phyloP scores from a whole-genome alignment of 345 rosid species.

The Isatis tinctoria region DNA sequence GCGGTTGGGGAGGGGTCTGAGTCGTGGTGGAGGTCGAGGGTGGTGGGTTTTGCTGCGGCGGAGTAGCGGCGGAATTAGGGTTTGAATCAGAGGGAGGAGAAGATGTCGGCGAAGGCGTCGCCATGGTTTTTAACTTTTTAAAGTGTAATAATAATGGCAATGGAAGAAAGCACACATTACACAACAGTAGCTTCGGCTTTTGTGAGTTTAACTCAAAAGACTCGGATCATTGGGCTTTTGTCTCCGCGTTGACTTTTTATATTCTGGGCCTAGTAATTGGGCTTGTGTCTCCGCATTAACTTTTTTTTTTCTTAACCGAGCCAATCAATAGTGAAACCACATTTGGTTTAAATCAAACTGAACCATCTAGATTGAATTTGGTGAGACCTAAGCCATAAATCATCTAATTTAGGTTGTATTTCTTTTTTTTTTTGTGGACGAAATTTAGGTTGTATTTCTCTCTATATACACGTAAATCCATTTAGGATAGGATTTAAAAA shows the following conservation, averaged over 20 bases:
- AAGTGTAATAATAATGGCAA: background rate
- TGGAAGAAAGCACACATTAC: background rate
- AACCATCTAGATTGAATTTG: too few relatives aligned
- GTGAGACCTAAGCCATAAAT: too few relatives aligned
- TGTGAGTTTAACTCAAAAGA: background rate
- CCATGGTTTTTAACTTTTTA: background rate
- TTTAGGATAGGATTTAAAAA: too few relatives aligned
- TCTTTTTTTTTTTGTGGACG: too few relatives aligned
- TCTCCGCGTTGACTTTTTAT: background rate
- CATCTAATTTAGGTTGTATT: too few relatives aligned
- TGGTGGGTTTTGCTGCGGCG: slow-evolving; percentile 1
- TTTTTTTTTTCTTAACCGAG: too few relatives aligned
- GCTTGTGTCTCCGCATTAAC: too few relatives aligned
- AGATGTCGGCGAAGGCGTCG: slow-evolving; percentile 28
- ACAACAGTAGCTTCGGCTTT: background rate
- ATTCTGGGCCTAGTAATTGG: too few relatives aligned
- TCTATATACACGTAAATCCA: too few relatives aligned
- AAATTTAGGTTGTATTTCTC: too few relatives aligned
- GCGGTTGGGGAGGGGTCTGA: background rate
- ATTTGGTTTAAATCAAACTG: too few relatives aligned
- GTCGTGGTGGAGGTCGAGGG: background rate
- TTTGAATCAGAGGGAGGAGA: slow-evolving; percentile 23
- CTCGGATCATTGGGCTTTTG: slow-evolving; percentile 1
- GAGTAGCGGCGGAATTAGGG: slow-evolving; percentile 30
- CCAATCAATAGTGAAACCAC: too few relatives aligned